Base-by-base conservation (phyloP, 305 asterid species). In the Fraxinus angustifolia region DNA sequence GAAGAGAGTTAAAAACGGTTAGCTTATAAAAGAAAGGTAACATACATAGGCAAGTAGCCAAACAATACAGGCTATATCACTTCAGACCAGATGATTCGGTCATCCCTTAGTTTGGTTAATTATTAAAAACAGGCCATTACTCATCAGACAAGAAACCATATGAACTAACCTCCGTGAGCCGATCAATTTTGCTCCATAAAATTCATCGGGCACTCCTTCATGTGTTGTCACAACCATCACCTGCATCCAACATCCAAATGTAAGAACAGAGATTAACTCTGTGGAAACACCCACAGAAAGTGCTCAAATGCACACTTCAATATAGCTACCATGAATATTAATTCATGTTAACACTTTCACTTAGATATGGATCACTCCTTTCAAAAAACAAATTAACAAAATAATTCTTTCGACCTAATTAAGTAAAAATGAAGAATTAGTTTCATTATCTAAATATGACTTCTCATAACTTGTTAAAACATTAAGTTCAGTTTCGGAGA, bases 221-320 rank as follows among this genome's bases (percentile, higher is more conserved):
- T 94, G 99, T 2, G 99, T 96, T 30, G 99, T 96, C 83, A 96
- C 97, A 56, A 94, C 99, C 99, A 96, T 88, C 77, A 96, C 99
- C 99, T 96, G 85, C 84, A 85, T 75, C 73, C 83, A 79, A 71
- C 84, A 85, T 77, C 73, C 83, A 79, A 71, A 81, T 34, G 68
- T 38, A 78, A 81, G 75, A 62, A 75, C 65, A 85, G 17, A 78
- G 68, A 73, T 76, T 72, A 56, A 81, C 75, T 67, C 3, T 75
- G 1, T 4, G 75, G 38, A 77, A 77, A 34, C 6, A 73, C 80
- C 28, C 1, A 8, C 48, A 40, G 48, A 40, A 40, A 40, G 48
- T 40, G 48, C 48, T 40, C 33, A 74, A 3, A 53, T 38, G 73
- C 76, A 28, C 36, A 38, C 65, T 11, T 38, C 3, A 65, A 31